These are phyloP conservation scores for Cutaneotrichosporon mucoides DNA, from an alignment of 1,284 basidiomycete species.

Conservation along the genomic window DNA sequence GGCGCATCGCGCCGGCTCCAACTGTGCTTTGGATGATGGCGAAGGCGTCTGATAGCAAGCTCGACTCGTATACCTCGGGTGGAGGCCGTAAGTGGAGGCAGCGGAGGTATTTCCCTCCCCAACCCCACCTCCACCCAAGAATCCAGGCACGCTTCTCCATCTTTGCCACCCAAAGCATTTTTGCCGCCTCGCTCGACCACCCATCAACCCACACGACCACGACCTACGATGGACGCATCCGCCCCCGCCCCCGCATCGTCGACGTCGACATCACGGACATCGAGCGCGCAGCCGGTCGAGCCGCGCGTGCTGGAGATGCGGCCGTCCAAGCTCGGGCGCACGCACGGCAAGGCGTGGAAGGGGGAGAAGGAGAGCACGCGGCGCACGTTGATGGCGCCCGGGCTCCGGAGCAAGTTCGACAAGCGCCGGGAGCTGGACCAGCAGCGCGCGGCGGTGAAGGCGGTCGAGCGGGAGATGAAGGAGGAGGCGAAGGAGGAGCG, in stretches of 20 bases:
- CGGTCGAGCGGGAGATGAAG: conserved; percentile 47
- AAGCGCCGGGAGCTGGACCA: conserved; percentile 41
- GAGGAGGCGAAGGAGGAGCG: conserved; percentile 44
- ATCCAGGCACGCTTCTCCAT: no score
- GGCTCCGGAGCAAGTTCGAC: conserved; percentile 42
- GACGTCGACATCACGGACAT: background rate
- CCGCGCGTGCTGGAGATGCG: conserved; percentile 13
- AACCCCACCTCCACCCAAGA: no score
- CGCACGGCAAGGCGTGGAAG: conserved; percentile 47
- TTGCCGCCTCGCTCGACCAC: background rate
- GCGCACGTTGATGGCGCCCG: conserved; percentile 35
- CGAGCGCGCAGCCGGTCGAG: conserved; percentile 1
- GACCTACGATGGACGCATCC: background rate
- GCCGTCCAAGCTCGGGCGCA: conserved; percentile 36
- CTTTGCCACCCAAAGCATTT: no score
- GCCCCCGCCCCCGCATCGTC: background rate
- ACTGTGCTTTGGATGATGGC: no score
- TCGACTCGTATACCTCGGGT: no score
- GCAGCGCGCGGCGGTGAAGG: conserved; percentile 38
- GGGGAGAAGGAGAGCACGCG: conserved; percentile 38
- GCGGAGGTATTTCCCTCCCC: no score
- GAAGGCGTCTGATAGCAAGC: no score
- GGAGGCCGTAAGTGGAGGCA: no score
- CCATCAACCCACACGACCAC: background rate
- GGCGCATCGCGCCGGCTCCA: conserved; percentile 5